Base-by-base conservation (phyloP, 257 asterid species). In the Jacaranda mimosifolia region DNA sequence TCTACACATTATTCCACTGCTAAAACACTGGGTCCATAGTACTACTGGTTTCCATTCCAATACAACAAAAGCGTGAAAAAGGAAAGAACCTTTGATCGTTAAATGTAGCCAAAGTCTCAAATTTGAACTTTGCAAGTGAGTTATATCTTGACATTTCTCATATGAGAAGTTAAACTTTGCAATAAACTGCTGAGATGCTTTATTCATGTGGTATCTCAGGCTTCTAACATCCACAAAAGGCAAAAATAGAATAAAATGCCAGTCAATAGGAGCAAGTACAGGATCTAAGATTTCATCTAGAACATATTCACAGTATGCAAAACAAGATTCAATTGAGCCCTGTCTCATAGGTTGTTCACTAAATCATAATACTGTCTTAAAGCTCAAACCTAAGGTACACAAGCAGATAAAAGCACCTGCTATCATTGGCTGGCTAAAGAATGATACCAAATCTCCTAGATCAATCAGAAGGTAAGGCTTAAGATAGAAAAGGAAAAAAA, bases 181-280 rank as follows among this genome's bases (percentile, higher is more conserved):
- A 76, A 9, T 35, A 9, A 49, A 49, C 67, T 13, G 63, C 17
- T 39, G 9, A 68, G 79, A 14, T 51, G 60, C 46, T 32, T 40
- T 12, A 42, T 13, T 55, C 59, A 52, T 52, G n/a, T 19, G 66
- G 14, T 53, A 26, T 56, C 62, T 56, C 60, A 72, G 21, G 58
- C 9, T 42, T 21, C 51, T 57, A 59, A 15, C 67, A 55, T 40
- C 77, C 73, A 72, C n/a, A 73, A 45, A 9, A 45, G 38, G 58
- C n/a, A 73, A 45, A 9, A 45, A 18, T 15, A 32, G n/a, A 58
- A 43, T 17, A 6, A 42, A 17, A 40, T 56, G 39, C 49, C 48
- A 51, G 51, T 49, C 35, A 51, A 51, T 56, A 52, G 36, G 63
- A 38, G 75, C 66, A 4, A 49, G 55, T n/a, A 32, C 35, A 52